These are phyloP conservation scores for Phytopythium cucurbitacearum DNA, from an alignment of 352 stramenopile species.

Conservation along the genomic window DNA sequence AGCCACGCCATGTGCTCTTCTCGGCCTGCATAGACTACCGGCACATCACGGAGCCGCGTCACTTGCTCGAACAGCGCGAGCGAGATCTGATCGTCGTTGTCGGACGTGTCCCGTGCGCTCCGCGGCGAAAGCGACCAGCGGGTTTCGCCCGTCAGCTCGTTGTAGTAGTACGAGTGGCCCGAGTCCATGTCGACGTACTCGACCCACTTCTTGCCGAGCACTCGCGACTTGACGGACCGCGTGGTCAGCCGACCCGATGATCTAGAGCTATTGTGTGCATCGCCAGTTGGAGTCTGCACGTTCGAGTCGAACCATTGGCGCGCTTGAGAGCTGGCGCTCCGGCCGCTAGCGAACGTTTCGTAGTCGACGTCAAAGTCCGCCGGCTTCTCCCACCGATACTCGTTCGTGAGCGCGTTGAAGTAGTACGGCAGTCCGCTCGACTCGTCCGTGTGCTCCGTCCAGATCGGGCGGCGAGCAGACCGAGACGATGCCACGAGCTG, in stretches of 20 bases:
- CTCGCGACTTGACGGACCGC: slow-evolving; percentile 28
- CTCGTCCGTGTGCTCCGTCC: slow-evolving; percentile 56
- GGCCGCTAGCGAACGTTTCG: slow-evolving; percentile 33
- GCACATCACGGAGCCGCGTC: slow-evolving; percentile 34
- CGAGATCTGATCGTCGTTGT: slow-evolving; percentile 54
- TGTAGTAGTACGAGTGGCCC: slow-evolving; percentile 90
- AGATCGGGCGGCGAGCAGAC: slow-evolving; percentile 35
- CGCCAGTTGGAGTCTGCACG: slow-evolving; percentile 6
- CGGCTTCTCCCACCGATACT: slow-evolving; percentile 79
- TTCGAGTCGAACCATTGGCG: slow-evolving; percentile 62
- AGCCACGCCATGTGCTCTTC: slow-evolving; percentile 69
- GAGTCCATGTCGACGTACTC: slow-evolving; percentile 77
- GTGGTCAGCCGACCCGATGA: slow-evolving; percentile 17
- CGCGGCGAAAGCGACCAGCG: slow-evolving; percentile 81
- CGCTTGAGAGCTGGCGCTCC: slow-evolving; percentile 31
- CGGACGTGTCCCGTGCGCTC: slow-evolving; percentile 46
- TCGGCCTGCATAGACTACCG: slow-evolving; percentile 36
- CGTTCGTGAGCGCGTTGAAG: slow-evolving; percentile 64
- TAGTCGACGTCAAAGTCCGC: slow-evolving; percentile 54
- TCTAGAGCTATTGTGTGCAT: background rate
- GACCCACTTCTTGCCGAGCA: slow-evolving; percentile 75
- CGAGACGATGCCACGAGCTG: slow-evolving; percentile 24
- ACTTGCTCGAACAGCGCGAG: slow-evolving; percentile 53
- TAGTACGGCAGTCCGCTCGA: slow-evolving; percentile 51
- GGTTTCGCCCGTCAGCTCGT: slow-evolving; percentile 84